Evolutionary conservation across 768 basidiomycete species (phyloP).

Genomic region (Termitomyces sp.): DNA sequence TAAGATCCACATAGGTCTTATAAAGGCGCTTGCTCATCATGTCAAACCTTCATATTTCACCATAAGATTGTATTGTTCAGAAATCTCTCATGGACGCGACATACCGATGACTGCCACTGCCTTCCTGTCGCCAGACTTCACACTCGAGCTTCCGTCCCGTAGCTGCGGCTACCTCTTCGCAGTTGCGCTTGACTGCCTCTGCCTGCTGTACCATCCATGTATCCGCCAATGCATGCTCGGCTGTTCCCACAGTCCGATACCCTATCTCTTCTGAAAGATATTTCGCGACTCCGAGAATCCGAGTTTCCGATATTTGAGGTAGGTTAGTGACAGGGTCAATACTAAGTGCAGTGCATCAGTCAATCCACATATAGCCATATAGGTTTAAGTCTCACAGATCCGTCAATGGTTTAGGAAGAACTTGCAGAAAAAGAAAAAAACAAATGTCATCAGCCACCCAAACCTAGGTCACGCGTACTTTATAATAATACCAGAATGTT

Average conservation of each 20-base stretch:
- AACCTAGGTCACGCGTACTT: conserved; percentile 15
- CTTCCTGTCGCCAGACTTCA: conserved; percentile 87
- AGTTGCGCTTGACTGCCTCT: conserved; percentile 52
- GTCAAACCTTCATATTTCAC: conserved; percentile 60
- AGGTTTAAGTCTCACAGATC: conserved; percentile 36
- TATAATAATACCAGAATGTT: conserved; percentile 40
- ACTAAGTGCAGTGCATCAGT: conserved; percentile 17
- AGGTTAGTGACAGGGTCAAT: conserved; percentile 47
- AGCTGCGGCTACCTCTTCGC: conserved; percentile 46
- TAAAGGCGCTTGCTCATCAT: conserved; percentile 84
- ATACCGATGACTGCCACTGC: conserved; percentile 83
- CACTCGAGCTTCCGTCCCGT: conserved; percentile 69
- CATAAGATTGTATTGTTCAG: neutral
- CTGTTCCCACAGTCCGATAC: conserved; percentile 87
- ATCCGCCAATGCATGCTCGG: conserved; percentile 83
- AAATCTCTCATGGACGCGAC: conserved; percentile 19
- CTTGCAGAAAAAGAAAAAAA: conserved; percentile 30
- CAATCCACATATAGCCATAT: neutral
- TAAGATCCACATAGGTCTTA: conserved; percentile 83
- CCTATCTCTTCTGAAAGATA: conserved; percentile 83
- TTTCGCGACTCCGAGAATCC: conserved; percentile 58
- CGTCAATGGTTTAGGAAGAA: conserved; percentile 51
- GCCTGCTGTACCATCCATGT: conserved; percentile 74
- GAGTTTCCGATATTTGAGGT: conserved; percentile 69
- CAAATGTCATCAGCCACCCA: conserved; percentile 2